Evolutionary conservation across 148 eudicot species (phyloP).

Genomic region (Dysphania ambrosioides): DNA sequence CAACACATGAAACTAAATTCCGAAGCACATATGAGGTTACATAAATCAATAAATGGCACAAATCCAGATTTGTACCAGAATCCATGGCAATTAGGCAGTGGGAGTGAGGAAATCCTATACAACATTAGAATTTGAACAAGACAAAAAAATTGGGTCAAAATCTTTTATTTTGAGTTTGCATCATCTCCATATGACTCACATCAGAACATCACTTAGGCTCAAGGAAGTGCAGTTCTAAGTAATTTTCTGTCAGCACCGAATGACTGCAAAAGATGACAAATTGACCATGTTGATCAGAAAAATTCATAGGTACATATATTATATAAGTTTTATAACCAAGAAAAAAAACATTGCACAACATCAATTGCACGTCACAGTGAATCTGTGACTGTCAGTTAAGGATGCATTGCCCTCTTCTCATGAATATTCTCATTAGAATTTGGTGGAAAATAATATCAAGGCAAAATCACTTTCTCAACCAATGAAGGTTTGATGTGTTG

Average conservation of each 20-base stretch:
- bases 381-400: background rate
- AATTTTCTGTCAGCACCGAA: slow-evolving; percentile 93
- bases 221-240: slow-evolving; percentile 65
- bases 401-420: too few species aligned
- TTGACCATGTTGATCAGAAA: background rate
- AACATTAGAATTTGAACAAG: slow-evolving; percentile 12
- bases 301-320: background rate
- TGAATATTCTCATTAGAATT: too few species aligned
- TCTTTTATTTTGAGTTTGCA: slow-evolving; percentile 13
- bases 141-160: slow-evolving; percentile 23
- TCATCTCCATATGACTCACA: background rate
- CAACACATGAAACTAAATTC: background rate
- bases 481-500: too few species aligned
- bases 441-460: too few species aligned
- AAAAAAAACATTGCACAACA: background rate
- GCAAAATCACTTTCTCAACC: too few species aligned
- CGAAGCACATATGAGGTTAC: background rate
- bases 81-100: slow-evolving; percentile 13
- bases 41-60: background rate
- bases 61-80: background rate
- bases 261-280: slow-evolving; percentile 42
- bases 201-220: slow-evolving; percentile 21
- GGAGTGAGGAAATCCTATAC: slow-evolving; percentile 27
- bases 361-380: background rate
- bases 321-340: too few species aligned